phyloP scores from a whole-genome alignment of 345 rosid species.

The Brassica carinata region DNA sequence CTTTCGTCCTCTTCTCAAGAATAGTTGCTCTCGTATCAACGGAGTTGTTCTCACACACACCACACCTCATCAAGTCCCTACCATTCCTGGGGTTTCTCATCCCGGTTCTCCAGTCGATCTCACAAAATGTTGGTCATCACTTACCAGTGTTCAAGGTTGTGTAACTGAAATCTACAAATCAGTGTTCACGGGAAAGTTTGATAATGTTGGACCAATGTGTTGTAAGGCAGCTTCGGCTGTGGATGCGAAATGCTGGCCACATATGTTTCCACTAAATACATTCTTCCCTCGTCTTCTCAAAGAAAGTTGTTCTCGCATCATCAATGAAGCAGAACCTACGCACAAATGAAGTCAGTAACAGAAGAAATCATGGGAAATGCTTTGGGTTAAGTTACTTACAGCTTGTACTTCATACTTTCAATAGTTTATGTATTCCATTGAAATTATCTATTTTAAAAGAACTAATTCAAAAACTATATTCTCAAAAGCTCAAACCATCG shows the following conservation, averaged over 20 bases:
- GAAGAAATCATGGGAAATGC: too few species aligned
- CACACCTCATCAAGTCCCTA: not conserved
- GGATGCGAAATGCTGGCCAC: too few species aligned
- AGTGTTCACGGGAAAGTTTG: constrained; percentile 8
- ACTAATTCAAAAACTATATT: not conserved
- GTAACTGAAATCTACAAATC: constrained; percentile 17
- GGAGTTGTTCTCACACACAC: not conserved
- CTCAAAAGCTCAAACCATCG: not conserved
- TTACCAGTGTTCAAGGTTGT: not conserved
- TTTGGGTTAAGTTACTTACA: too few species aligned
- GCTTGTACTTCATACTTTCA: not conserved
- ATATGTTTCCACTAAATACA: too few species aligned
- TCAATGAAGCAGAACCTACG: too few species aligned
- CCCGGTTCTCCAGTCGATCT: not conserved
- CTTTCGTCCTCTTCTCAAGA: constrained; percentile 20
- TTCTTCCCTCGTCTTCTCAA: too few species aligned
- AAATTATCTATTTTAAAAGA: not conserved
- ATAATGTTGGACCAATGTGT: not conserved
- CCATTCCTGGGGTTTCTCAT: not conserved
- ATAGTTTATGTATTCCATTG: not conserved
- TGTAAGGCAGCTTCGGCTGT: too few species aligned
- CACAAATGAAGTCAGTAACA: too few species aligned
- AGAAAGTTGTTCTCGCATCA: too few species aligned
- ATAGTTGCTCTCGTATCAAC: not conserved
- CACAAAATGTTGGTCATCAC: constrained; percentile 15